A percentile compares a stretch with the other conserved stretches of the same genome.
These are phyloP conservation scores for Penicillium concentricum DNA, from an alignment of 2,329 filamentous ascomycete species.

Conservation along the genomic window DNA sequence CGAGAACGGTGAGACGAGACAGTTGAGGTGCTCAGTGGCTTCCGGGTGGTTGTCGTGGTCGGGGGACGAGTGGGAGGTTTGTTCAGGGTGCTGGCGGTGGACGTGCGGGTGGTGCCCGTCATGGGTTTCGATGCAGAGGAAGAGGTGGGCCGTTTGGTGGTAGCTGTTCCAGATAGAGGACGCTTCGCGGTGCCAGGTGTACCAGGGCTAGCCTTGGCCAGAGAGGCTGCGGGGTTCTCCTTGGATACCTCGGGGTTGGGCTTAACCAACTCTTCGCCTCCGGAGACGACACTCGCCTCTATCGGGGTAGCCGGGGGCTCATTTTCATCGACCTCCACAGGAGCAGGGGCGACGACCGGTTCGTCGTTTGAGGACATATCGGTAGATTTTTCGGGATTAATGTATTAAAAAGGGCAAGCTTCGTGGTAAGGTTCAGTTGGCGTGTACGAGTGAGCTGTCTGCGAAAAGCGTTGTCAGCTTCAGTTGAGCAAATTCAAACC, in stretches of 20 bases:
- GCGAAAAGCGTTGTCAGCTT: background rate
- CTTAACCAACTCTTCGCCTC: constrained; percentile 32
- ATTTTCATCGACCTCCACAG: constrained; percentile 27
- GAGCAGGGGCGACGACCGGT: constrained; percentile 22
- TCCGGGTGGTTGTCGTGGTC: constrained; percentile 34
- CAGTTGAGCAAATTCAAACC: background rate
- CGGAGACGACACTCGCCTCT: constrained; percentile 34
- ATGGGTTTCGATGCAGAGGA: constrained; percentile 33
- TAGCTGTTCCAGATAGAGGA: constrained; percentile 35
- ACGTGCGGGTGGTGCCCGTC: constrained; percentile 28
- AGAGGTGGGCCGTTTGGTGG: constrained; percentile 38
- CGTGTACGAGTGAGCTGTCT: constrained; percentile 1
- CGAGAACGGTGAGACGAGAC: constrained; percentile 42
- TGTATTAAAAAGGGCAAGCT: background rate
- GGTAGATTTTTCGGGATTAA: constrained; percentile 4
- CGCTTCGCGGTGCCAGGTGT: constrained; percentile 33
- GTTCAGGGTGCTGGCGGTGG: constrained; percentile 41
- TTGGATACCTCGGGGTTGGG: constrained; percentile 40
- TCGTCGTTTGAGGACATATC: constrained; percentile 39
- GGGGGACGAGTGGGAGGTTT: constrained; percentile 47
- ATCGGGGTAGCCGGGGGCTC: constrained; percentile 37
- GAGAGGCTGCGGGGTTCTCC: constrained; percentile 32
- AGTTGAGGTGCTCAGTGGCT: constrained; percentile 37
- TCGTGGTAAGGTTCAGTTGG: background rate
- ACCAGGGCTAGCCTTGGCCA: constrained; percentile 32